Percentiles rank a stretch among this genome's conserved stretches.
Conservation (phyloP, 2,329 filamentous ascomycete genomes). For the Arthrobotrys megalospora region DNA sequence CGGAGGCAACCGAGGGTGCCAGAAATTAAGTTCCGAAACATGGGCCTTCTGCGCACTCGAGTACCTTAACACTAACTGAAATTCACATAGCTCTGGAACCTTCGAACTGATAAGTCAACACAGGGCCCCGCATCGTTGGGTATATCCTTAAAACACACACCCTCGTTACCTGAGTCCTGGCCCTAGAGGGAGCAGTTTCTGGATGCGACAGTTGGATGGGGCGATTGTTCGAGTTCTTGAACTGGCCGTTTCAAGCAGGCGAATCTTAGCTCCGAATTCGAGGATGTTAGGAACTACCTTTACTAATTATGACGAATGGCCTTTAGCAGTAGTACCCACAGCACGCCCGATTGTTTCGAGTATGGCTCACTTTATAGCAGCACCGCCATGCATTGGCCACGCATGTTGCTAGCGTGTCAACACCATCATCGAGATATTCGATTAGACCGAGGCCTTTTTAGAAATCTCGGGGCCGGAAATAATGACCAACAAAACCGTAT, state of each 20-base stretch:
- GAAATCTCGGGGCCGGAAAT: neutral
- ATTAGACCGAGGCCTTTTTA: conserved; percentile 8
- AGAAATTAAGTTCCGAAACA: neutral
- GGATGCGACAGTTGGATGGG: neutral
- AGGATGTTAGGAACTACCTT: neutral
- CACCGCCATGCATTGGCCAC: conserved; percentile 17
- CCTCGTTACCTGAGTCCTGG: neutral
- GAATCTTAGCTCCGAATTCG: neutral
- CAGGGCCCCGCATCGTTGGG: neutral
- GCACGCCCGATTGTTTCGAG: neutral
- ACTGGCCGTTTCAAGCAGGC: conserved; percentile 11
- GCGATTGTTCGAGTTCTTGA: conserved; percentile 2
- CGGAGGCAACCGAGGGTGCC: neutral
- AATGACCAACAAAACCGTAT: neutral
- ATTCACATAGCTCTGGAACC: neutral
- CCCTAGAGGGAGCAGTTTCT: neutral
- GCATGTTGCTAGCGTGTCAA: conserved; percentile 21
- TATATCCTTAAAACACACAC: neutral
- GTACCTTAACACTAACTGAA: neutral
- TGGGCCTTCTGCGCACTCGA: neutral
- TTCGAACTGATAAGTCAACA: neutral
- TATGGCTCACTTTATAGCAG: conserved; percentile 14
- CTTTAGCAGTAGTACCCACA: neutral
- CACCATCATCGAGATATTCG: conserved; percentile 2
- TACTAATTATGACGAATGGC: neutral